Conservation (phyloP, 1,284 basidiomycete species). For the Anthracocystis setariae region DNA sequence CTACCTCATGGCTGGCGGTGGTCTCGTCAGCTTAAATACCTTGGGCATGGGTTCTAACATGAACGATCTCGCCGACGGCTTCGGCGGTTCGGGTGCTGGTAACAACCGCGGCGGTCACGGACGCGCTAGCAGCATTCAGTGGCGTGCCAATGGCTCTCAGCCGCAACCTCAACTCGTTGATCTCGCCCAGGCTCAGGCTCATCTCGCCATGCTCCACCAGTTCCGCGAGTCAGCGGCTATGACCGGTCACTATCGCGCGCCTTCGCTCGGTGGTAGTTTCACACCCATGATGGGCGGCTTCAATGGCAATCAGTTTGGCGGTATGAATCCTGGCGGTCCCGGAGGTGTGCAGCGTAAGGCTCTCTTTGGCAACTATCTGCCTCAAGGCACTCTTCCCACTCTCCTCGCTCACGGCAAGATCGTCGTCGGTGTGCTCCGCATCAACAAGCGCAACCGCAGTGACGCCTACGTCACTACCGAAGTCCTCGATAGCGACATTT, state of each 20-base stretch:
- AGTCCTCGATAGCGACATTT: constrained; percentile 97
- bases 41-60: constrained; percentile 49
- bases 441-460: constrained; percentile 98
- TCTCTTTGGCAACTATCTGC: constrained; percentile 97
- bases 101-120: constrained; percentile 40
- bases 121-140: constrained; percentile 46
- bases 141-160: constrained; percentile 50
- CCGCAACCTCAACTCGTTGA: constrained; percentile 52
- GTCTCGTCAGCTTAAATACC: constrained; percentile 56
- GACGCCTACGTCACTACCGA: constrained; percentile 99
- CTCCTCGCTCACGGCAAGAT: constrained; percentile 97
- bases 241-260: constrained; percentile 93
- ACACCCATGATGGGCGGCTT: constrained; percentile 76
- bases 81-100: constrained; percentile 51
- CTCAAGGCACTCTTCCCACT: constrained; percentile 95
- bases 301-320: constrained; percentile 47
- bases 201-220: constrained; percentile 93
- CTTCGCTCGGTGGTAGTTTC: constrained; percentile 97
- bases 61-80: constrained; percentile 62
- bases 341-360: constrained; percentile 90
- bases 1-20: constrained; percentile 66
- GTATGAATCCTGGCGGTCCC: constrained; percentile 71
- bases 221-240: constrained; percentile 78
- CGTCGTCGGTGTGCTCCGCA: constrained; percentile 94
- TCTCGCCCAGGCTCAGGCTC: constrained; percentile 77